These are phyloP conservation scores for Russula earlei DNA, from an alignment of 768 basidiomycete genomes.

Conservation along the genomic window DNA sequence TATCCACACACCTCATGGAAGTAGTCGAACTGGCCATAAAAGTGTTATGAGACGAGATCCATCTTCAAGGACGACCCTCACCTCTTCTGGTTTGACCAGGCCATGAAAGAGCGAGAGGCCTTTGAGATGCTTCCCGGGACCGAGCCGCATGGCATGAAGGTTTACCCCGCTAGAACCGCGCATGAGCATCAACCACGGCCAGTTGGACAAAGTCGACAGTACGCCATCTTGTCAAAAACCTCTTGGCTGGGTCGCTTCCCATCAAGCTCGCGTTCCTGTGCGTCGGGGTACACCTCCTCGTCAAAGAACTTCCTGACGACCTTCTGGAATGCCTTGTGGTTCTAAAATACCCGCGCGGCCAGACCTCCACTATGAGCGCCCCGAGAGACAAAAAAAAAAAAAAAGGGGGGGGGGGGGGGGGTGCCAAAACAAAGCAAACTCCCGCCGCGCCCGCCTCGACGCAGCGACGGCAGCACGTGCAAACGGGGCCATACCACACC, in stretches of 20 bases:
- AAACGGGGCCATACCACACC: too few species aligned
- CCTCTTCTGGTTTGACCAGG: slow-evolving; percentile 64
- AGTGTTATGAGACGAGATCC: neutral
- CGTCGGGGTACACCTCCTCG: slow-evolving; percentile 46
- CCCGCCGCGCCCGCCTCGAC: too few species aligned
- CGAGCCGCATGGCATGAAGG: slow-evolving; percentile 88
- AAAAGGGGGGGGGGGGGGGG: too few species aligned
- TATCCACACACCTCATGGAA: slow-evolving; percentile 58
- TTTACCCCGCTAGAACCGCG: slow-evolving; percentile 43
- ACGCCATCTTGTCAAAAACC: slow-evolving; percentile 83
- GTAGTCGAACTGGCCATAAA: slow-evolving; percentile 55
- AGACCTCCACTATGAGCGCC: slow-evolving; percentile 32
- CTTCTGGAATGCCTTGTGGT: slow-evolving; percentile 51
- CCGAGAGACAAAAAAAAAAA: neutral
- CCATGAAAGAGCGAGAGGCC: slow-evolving; percentile 71
- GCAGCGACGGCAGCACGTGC: too few species aligned
- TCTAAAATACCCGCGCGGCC: slow-evolving; percentile 37
- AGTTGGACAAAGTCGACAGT: slow-evolving; percentile 9
- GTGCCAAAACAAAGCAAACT: too few species aligned
- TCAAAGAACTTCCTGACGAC: slow-evolving; percentile 59
- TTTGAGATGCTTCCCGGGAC: slow-evolving; percentile 80
- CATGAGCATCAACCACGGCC: slow-evolving; percentile 17
- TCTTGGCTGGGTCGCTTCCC: slow-evolving; percentile 78
- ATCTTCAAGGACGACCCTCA: slow-evolving; percentile 2
- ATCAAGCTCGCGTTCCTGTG: slow-evolving; percentile 62